Conservation (phyloP, 2,329 filamentous ascomycete species). For the Scedosporium boydii region DNA sequence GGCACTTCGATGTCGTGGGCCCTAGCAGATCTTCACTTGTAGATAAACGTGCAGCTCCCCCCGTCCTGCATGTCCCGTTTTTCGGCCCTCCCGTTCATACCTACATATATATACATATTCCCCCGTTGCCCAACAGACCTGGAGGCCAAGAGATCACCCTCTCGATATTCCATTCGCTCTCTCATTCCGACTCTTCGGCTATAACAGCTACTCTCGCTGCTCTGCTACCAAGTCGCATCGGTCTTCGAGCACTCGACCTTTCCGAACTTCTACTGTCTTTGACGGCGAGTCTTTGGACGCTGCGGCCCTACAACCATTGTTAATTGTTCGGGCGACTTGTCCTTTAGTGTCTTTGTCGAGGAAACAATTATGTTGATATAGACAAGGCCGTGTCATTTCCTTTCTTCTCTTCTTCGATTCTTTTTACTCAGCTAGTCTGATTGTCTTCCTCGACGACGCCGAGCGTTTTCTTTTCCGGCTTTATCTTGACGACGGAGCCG, state of each 20-base stretch:
- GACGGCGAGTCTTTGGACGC: not conserved
- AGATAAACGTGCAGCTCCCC: constrained; percentile 2
- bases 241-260: not conserved
- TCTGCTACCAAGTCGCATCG: too few species aligned
- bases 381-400: not conserved
- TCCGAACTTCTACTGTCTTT: not conserved
- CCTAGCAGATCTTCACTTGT: not conserved
- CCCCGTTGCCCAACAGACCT: not conserved
- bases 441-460: not conserved
- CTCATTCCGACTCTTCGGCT: not conserved
- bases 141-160: not conserved
- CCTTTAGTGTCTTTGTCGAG: not conserved
- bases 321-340: not conserved
- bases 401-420: constrained; percentile 2
- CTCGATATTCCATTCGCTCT: not conserved
- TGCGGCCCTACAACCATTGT: not conserved
- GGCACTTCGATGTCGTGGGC: not conserved
- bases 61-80: constrained; percentile 1
- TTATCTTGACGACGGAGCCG: not conserved
- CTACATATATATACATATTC: not conserved
- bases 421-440: constrained; percentile 4
- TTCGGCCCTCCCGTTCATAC: not conserved
- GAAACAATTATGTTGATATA: not conserved
- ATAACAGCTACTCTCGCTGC: not conserved
- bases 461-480: not conserved